Percentiles rank a stretch among this genome's conserved stretches.
These are phyloP conservation scores for Mortierella antarctica DNA, from an alignment of 192 early-diverging fungal genomes.

Conservation along the genomic window DNA sequence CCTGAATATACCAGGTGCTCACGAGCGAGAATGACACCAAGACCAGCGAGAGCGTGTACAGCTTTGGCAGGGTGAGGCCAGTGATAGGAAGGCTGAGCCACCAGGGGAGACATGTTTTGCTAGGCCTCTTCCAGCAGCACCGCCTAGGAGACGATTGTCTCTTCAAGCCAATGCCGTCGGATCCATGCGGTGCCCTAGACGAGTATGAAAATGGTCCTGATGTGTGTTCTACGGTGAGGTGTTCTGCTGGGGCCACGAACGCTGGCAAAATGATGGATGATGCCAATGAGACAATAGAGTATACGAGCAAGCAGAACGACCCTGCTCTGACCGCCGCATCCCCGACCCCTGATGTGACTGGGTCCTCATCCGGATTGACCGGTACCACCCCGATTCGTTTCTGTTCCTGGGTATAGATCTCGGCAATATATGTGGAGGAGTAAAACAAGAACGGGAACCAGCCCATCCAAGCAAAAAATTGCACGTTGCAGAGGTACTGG, in stretches of 20 bases:
- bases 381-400: not conserved
- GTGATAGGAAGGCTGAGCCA: conserved; percentile 35
- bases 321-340: conserved; percentile 81
- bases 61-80: conserved; percentile 53
- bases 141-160: no score
- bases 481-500: conserved; percentile 86
- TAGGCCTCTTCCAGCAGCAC: no score
- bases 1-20: conserved; percentile 66
- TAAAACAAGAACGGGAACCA: conserved; percentile 97
- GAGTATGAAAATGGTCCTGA: conserved; percentile 24
- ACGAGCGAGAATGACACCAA: conserved; percentile 80
- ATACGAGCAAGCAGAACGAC: conserved; percentile 86
- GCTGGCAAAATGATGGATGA: conserved; percentile 61
- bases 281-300: conserved; percentile 80
- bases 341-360: conserved; percentile 22
- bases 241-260: conserved; percentile 38
- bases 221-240: not conserved
- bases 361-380: conserved; percentile 26
- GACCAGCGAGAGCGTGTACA: conserved; percentile 80
- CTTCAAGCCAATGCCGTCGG: no score
- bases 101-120: conserved; percentile 3
- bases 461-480: conserved; percentile 96
- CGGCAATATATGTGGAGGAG: conserved; percentile 69
- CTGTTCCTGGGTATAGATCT: conserved; percentile 55
- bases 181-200: not conserved